Conservation (phyloP, 2,329 filamentous ascomycete genomes). For the Penicillium capsulatum region DNA sequence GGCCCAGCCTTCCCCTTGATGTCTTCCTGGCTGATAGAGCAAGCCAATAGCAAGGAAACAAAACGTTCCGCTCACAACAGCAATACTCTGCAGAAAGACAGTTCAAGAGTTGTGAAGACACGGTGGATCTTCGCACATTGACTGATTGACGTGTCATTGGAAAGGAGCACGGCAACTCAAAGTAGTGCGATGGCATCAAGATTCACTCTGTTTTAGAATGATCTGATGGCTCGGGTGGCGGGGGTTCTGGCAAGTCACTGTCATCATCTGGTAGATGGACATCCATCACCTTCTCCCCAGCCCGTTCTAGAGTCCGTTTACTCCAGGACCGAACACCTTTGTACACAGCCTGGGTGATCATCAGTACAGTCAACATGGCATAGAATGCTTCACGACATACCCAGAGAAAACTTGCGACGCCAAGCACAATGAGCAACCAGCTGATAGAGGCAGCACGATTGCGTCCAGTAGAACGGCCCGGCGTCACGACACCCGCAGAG, state of each 20-base stretch:
- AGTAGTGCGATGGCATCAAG: slow-evolving; percentile 68
- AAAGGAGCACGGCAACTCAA: slow-evolving; percentile 88
- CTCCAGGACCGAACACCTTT: slow-evolving; percentile 73
- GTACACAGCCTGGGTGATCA: slow-evolving; percentile 62
- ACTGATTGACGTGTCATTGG: slow-evolving; percentile 92
- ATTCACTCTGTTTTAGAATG: slow-evolving; percentile 26
- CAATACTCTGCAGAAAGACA: slow-evolving; percentile 24
- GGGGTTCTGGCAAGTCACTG: slow-evolving; percentile 40
- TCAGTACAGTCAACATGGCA: not conserved
- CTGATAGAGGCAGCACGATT: slow-evolving; percentile 75
- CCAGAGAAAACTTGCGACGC: slow-evolving; percentile 72
- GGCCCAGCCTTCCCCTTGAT: slow-evolving; percentile 31
- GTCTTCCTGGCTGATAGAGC: slow-evolving; percentile 23
- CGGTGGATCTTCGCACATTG: slow-evolving; percentile 79
- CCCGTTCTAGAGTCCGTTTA: slow-evolving; percentile 66
- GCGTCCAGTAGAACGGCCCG: slow-evolving; percentile 59
- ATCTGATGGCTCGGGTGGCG: slow-evolving; percentile 7
- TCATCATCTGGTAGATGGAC: slow-evolving; percentile 55
- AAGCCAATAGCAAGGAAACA: slow-evolving; percentile 27
- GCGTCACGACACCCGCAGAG: slow-evolving; percentile 45
- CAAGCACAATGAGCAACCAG: slow-evolving; percentile 73
- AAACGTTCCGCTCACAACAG: slow-evolving; percentile 27
- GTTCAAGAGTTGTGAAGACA: slow-evolving; percentile 34
- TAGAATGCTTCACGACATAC: slow-evolving; percentile 50
- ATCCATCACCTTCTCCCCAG: slow-evolving; percentile 77